These are phyloP conservation scores for Monosporascus sp. DNA, from an alignment of 2,329 filamentous ascomycete species.

Conservation along the genomic window DNA sequence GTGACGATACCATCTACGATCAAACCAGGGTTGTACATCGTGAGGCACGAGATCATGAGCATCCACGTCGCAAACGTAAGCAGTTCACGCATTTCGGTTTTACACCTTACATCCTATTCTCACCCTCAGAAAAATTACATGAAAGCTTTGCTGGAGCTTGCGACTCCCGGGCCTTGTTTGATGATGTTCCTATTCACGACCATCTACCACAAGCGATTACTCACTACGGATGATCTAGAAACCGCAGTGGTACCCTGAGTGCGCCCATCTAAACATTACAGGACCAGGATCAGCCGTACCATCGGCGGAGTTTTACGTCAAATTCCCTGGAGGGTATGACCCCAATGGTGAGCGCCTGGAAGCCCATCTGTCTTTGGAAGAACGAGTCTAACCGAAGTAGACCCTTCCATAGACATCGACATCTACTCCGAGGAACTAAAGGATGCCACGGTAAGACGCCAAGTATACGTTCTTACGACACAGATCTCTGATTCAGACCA, in stretches of 20 bases:
- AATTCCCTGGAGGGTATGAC: constrained; percentile 31
- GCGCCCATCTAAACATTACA: constrained; percentile 31
- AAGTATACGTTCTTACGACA: neutral
- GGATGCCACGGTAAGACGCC: constrained; percentile 21
- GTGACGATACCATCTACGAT: constrained; percentile 39
- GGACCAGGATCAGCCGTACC: constrained; percentile 23
- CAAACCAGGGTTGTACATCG: constrained; percentile 42
- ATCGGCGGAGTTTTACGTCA: constrained; percentile 22
- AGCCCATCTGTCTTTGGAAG: neutral
- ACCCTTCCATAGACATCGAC: constrained; percentile 32
- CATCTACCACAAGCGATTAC: too few relatives aligned
- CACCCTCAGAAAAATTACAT: too few relatives aligned
- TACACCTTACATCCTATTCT: too few relatives aligned
- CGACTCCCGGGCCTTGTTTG: too few relatives aligned
- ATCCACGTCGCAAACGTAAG: constrained; percentile 39
- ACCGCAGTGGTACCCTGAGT: constrained; percentile 39
- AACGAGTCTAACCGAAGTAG: constrained; percentile 16
- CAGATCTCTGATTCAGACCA: constrained; percentile 3
- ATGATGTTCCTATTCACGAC: too few relatives aligned
- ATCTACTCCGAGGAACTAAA: constrained; percentile 30
- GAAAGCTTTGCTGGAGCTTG: too few relatives aligned
- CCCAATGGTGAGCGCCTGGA: constrained; percentile 23
- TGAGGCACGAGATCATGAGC: constrained; percentile 47
- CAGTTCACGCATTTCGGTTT: too few relatives aligned
- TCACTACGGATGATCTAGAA: neutral